Conservation (phyloP, 768 basidiomycete genomes). For the Amanita brunnescens region DNA sequence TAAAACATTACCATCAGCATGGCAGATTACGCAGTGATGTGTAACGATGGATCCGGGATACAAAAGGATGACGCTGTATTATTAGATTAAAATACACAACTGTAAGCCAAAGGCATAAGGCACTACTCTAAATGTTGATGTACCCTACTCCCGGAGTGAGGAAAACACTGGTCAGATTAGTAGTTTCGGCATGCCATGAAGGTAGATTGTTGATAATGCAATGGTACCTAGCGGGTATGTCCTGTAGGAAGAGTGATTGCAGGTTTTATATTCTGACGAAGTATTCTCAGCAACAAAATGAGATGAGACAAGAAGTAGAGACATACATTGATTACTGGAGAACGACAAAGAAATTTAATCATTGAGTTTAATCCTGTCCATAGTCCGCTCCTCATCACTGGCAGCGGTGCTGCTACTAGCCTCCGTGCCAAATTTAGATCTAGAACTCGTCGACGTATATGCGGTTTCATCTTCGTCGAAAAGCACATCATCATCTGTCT, state of each 20-base stretch:
- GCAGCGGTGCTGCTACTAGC: slow-evolving; percentile 27
- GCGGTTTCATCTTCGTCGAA: slow-evolving; percentile 53
- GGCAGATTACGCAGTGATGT: not conserved
- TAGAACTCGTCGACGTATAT: slow-evolving; percentile 33
- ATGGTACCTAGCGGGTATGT: not conserved
- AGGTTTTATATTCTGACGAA: not conserved
- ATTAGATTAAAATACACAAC: slow-evolving; percentile 1
- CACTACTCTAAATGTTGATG: not conserved
- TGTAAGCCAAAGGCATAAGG: slow-evolving; percentile 5
- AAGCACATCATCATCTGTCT: slow-evolving; percentile 43
- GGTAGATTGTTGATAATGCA: slow-evolving; percentile 1
- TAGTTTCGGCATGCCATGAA: not conserved
- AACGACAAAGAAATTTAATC: not conserved
- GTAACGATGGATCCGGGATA: not conserved
- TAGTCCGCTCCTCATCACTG: slow-evolving; percentile 30
- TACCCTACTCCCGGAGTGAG: not conserved
- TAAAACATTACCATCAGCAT: too few species aligned
- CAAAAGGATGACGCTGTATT: not conserved
- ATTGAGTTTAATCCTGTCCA: slow-evolving; percentile 3
- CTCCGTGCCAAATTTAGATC: slow-evolving; percentile 36
- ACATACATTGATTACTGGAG: not conserved
- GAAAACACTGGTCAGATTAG: not conserved
- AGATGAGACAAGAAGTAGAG: not conserved
- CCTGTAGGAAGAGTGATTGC: not conserved
- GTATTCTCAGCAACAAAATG: not conserved